Conservation (phyloP, 257 asterid genomes). For the Nicotiana paniculata region DNA sequence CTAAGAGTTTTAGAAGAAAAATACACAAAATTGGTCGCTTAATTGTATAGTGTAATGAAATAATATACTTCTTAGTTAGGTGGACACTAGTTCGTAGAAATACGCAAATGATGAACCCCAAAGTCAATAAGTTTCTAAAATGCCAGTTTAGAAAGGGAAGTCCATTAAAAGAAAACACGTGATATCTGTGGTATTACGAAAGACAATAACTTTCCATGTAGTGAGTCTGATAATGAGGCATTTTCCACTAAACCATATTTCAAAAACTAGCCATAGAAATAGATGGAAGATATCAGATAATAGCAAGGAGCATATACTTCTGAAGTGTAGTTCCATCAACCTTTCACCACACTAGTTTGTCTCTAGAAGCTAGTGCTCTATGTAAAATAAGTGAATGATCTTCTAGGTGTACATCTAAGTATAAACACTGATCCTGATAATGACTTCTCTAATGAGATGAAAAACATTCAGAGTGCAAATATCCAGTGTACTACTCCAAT, state of each 20-base stretch:
- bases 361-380: neutral
- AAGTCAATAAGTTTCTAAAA: neutral
- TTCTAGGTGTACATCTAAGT: neutral
- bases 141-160: neutral
- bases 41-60: neutral
- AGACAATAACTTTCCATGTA: neutral
- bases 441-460: neutral
- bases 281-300: neutral
- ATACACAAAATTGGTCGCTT: neutral
- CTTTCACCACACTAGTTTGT: neutral
- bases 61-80: neutral
- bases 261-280: neutral
- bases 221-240: neutral
- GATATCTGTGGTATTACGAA: neutral
- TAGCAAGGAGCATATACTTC: conserved; percentile 4
- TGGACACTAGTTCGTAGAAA: neutral
- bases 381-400: neutral
- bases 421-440: neutral
- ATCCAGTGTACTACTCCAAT: neutral
- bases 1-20: neutral
- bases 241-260: neutral
- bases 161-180: neutral
- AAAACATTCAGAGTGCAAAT: neutral
- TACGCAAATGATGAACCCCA: neutral
- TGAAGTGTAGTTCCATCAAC: neutral